phyloP scores from a whole-genome alignment of 1,139 yeast species.

The Blastobotrys indianensis region DNA sequence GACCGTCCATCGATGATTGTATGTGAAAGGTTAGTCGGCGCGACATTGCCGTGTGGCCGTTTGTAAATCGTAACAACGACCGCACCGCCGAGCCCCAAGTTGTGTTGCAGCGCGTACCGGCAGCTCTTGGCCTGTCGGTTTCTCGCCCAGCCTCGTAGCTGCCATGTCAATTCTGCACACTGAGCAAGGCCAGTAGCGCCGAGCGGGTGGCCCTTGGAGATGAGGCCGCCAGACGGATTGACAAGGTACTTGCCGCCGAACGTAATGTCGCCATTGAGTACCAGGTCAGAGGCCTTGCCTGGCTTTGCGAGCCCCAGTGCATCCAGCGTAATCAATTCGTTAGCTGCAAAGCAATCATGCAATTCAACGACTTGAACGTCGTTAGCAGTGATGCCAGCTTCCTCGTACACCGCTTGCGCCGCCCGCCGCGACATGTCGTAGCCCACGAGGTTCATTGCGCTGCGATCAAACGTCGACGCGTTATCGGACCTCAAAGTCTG shows the following conservation, averaged over 20 bases:
- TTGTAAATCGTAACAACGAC: constrained; percentile 26
- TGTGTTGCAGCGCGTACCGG: constrained; percentile 28
- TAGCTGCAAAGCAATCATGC: constrained; percentile 32
- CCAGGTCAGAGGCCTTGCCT: constrained; percentile 27
- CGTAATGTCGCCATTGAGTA: constrained; percentile 27
- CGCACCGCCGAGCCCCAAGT: constrained; percentile 30
- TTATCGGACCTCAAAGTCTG: constrained; percentile 27
- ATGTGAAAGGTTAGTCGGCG: constrained; percentile 15
- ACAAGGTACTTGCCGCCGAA: constrained; percentile 29
- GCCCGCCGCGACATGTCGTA: constrained; percentile 27
- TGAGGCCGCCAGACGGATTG: constrained; percentile 31
- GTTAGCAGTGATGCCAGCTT: constrained; percentile 23
- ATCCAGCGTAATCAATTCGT: constrained; percentile 28
- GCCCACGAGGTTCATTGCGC: constrained; percentile 27
- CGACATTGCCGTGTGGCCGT: constrained; percentile 22
- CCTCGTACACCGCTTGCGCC: constrained; percentile 18
- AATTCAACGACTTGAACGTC: constrained; percentile 30
- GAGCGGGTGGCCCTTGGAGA: constrained; percentile 31
- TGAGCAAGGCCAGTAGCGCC: constrained; percentile 33
- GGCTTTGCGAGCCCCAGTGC: constrained; percentile 27
- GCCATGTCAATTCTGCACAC: constrained; percentile 30
- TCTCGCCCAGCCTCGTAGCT: constrained; percentile 30
- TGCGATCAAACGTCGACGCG: constrained; percentile 21
- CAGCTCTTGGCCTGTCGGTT: constrained; percentile 27
- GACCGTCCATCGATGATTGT: constrained; percentile 23